Base-by-base conservation (phyloP, 163 green algal species). In the Chlorella variabilis region DNA sequence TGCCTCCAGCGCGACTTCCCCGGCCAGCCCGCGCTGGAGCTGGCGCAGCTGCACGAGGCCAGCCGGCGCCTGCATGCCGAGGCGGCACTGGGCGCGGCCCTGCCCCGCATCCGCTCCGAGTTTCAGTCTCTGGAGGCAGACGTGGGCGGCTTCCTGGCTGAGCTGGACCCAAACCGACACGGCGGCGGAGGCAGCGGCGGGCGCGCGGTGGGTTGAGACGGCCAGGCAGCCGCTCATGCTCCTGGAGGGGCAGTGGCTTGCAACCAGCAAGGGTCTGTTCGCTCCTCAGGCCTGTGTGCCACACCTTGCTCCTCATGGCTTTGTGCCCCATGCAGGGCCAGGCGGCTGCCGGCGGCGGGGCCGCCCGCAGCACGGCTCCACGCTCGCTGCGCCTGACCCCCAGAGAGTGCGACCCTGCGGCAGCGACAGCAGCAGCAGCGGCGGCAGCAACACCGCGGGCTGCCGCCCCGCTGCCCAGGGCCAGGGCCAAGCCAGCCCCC, bases 1-100 rank as follows among this genome's bases (percentile, higher is more conserved):
- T 80, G 73, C 73, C 38, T 80, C 15, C 73, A 66, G 34, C 73
- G 73, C 27, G 73, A 80, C 73, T 80, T 80, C 38, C 73, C 73
- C 9, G 73, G 73, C 36, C 36, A 45, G 56, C 34, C 73, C 39
- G 38, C 38, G 4, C 25, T 80, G 56, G 51, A 63, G 27, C 54
- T 80, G 36, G 17, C 48, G 1, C 27, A 41, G 54, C 36, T 80
- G 54, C 54, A 69, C 15, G 54, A 58, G 36, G 73, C 56, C 23
- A 51, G 51, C 27, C 54, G 73, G 21, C 36, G 17, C 4, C 38
- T 80, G 73, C 73, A 80, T n/a, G n/a, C 73, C n/a, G 54, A 80
- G 73, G 73, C 73, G 54, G 73, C 73, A 18, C 36, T 80, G 36
- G 56, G 38, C 27, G 54, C 73, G 17, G 73, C 73, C 11, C 73